phyloP scores from a whole-genome alignment of 2,329 filamentous ascomycete species.

The Colletotrichum orchidophilum region DNA sequence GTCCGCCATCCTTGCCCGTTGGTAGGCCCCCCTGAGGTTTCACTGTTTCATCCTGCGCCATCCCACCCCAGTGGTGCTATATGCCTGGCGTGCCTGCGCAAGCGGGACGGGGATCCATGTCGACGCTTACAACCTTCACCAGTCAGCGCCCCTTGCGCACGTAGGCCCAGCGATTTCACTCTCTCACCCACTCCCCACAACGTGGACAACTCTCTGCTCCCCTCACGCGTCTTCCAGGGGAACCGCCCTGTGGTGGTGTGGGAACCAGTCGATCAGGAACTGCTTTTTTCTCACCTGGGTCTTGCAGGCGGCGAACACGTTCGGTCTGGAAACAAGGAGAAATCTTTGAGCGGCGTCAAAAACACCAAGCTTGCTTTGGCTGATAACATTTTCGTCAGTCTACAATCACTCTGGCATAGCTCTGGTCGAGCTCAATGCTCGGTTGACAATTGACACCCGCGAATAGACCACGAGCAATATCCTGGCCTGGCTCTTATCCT shows the following conservation, averaged over 20 bases:
- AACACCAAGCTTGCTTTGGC: not conserved
- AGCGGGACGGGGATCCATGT: constrained; percentile 26
- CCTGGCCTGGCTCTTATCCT: not conserved
- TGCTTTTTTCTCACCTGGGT: not conserved
- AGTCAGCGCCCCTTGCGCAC: not conserved
- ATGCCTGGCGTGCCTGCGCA: constrained; percentile 34
- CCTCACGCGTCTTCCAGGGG: constrained; percentile 27
- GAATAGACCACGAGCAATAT: constrained; percentile 10
- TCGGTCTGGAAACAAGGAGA: not conserved
- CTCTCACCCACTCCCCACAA: constrained; percentile 2
- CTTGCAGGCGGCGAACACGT: constrained; percentile 29
- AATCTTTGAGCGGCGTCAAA: not conserved
- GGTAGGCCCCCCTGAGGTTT: constrained; percentile 33
- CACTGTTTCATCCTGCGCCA: constrained; percentile 34
- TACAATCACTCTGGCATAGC: not conserved
- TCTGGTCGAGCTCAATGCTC: not conserved
- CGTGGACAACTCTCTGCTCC: constrained; percentile 9
- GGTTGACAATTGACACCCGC: not conserved
- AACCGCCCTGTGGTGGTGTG: constrained; percentile 22
- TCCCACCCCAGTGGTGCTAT: constrained; percentile 29
- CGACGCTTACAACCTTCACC: not conserved
- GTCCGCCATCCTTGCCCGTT: constrained; percentile 15
- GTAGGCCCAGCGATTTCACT: constrained; percentile 1
- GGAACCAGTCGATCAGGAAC: constrained; percentile 24
- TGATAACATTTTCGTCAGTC: not conserved